Percentiles rank a stretch among this genome's conserved stretches.
These are phyloP conservation scores for Starmerella sp. DNA, from an alignment of 805 yeast genomes.

Conservation along the genomic window DNA sequence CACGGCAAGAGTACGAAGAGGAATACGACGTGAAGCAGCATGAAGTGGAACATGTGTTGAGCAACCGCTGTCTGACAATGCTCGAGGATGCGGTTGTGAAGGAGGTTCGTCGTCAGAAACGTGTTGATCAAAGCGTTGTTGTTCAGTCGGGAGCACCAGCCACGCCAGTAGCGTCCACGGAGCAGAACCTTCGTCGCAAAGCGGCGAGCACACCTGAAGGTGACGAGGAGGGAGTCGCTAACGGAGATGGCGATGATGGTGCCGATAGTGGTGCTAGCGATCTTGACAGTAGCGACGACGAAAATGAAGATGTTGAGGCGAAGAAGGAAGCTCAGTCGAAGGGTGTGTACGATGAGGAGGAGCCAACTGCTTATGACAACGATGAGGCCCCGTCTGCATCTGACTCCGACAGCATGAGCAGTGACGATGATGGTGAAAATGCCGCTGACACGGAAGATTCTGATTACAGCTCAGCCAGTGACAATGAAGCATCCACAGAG, in stretches of 20 bases:
- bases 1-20: slow-evolving; percentile 60
- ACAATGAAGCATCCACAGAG: background rate
- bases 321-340: slow-evolving; percentile 76
- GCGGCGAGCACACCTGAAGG: slow-evolving; percentile 17
- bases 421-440: slow-evolving; percentile 5
- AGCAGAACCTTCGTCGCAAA: slow-evolving; percentile 45
- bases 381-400: slow-evolving; percentile 30
- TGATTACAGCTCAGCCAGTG: slow-evolving; percentile 14
- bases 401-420: slow-evolving; percentile 32
- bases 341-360: slow-evolving; percentile 77
- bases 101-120: slow-evolving; percentile 74
- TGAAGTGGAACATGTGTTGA: slow-evolving; percentile 60
- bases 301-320: slow-evolving; percentile 83
- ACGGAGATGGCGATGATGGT: slow-evolving; percentile 12
- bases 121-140: slow-evolving; percentile 29
- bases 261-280: slow-evolving; percentile 60
- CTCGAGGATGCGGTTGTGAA: slow-evolving; percentile 65
- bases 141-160: slow-evolving; percentile 33
- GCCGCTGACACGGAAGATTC: slow-evolving; percentile 10
- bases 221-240: slow-evolving; percentile 24
- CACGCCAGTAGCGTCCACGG: slow-evolving; percentile 34
- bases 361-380: slow-evolving; percentile 28
- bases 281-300: slow-evolving; percentile 92
- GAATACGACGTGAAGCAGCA: slow-evolving; percentile 82
- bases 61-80: slow-evolving; percentile 50